Base-by-base conservation (phyloP, 2,329 filamentous ascomycete genomes). In the Penicillium sp. region DNA sequence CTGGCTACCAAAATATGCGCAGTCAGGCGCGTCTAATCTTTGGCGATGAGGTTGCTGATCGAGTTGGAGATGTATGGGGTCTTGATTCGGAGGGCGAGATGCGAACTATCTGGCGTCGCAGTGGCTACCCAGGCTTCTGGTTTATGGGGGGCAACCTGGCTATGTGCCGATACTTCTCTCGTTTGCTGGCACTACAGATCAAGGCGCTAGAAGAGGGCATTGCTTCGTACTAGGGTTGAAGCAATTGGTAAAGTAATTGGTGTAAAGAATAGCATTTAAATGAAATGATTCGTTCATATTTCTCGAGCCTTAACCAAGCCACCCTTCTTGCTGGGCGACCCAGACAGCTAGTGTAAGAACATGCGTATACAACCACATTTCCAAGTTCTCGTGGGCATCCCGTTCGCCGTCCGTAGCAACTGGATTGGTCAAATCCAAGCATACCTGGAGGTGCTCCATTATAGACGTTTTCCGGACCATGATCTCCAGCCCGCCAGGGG, bases 81-180 rank as follows among this genome's bases (percentile, higher is more conserved):
- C 81, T 86, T 53, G 83, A 89, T 62, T 65, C 73, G 8, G 79
- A 83, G 57, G 82, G 81, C 3, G 82, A 90, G 75, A 81, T 84
- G 65, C 78, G 83, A 7, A 81, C 80, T 0, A 84, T 90, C 33
- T 90, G 87, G 86, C 81, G 83, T 58, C 76, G 76, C 28, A 87
- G 81, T 19, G 87, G 87, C 0, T 86, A 89, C 58, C 85, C 85
- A 0, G 87, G 87, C 0, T 86, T 90, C 63, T 90, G 87, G 87
- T 86, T 88, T 65, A 86, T 88, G 68, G 87, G 87, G 0, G 87
- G 88, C 0, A 90, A 89, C 67, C 68, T 90, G 38, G 85, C 85
- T 0, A 73, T 89, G 59, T 87, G 85, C 64, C 78, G 87, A 52
- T 88, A 86, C 60, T 89, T 81, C 67, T 89, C 86, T 0, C 81